Evolutionary conservation across 139 green algal species (phyloP), one percentile per base, ranked within the genome.

Genomic region (Picochlorum sp.): DNA sequence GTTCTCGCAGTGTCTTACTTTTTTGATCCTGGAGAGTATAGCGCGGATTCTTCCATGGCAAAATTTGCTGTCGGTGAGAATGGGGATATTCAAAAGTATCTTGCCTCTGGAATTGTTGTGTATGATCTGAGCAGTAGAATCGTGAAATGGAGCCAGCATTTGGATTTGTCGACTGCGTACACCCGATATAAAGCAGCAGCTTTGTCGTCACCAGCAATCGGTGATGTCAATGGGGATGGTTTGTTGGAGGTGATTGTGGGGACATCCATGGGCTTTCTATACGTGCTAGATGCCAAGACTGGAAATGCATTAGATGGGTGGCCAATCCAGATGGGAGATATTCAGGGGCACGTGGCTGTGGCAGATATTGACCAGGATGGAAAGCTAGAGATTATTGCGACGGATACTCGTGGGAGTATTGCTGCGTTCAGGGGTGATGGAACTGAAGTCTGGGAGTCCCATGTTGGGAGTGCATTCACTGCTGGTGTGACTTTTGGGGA

Each of bases 291-390:
- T 66, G 84, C 83, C 28, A 49, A 51, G 28, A 82, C 49, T 37
- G 82, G 83, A 28, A 32, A 62, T 5, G 28, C 79, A 9, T 54
- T 71, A 20, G 50, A 78, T 4, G 86, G 88, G 6, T 96, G 88
- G 82, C 94, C 94, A 11, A 63, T 93, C 9, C 91, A 96, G 77
- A 95, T 98, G 92, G 92, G 87, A 1, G 83, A 94, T 66, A 62
- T 98, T 28, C 86, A 97, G 78, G 92, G 74, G 0, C 91, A 96
- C 70, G 80, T 90, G 32, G 79, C 90, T 57, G 90, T 89, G 37
- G 87, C 69, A 0, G 93, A 99, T 74, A 55, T 97, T 60, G 88
- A 97, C 70, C 83, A 78, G 41, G 91, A 98, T 63, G 93, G 93
- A 21, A 38, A 76, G 32, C 59, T 95, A 49, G 89, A 98, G 81